Evolutionary conservation across 2,329 filamentous ascomycete genomes (phyloP).

Genomic region (Fusarium sterilihyphosum): DNA sequence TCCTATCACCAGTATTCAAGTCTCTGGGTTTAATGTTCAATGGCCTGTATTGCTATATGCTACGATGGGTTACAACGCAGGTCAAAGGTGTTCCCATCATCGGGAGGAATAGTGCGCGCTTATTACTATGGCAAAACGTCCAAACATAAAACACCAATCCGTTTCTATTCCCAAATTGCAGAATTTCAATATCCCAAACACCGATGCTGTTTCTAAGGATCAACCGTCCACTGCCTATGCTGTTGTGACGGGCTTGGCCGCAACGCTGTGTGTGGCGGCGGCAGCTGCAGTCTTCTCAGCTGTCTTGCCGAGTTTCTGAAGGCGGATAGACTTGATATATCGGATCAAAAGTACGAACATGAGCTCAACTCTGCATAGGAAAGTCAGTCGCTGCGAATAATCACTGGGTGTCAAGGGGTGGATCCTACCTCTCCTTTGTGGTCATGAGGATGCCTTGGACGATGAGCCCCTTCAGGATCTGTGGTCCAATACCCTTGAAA

Average conservation of each 20-base stretch:
- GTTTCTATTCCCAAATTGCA: constrained; percentile 27
- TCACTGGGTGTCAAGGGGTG: background rate
- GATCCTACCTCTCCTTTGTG: constrained; percentile 88
- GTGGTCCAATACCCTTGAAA: constrained; percentile 96
- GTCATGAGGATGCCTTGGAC: constrained; percentile 99
- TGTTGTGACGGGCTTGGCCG: constrained; percentile 42
- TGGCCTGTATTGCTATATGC: background rate
- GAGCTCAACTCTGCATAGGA: constrained; percentile 76
- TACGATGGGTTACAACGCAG: background rate
- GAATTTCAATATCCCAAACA: constrained; percentile 22
- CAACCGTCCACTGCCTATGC: constrained; percentile 12
- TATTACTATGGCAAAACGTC: constrained; percentile 18
- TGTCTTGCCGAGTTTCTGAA: constrained; percentile 74
- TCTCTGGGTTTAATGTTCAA: background rate
- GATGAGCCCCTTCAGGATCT: constrained; percentile 90
- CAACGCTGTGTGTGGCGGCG: constrained; percentile 56
- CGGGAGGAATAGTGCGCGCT: constrained; percentile 6
- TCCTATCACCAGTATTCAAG: background rate
- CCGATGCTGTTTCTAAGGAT: constrained; percentile 9
- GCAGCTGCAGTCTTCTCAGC: constrained; percentile 68
- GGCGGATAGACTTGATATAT: constrained; percentile 77
- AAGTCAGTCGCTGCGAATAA: constrained; percentile 25
- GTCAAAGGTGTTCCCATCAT: background rate
- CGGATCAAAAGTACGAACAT: constrained; percentile 87
- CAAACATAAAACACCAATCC: constrained; percentile 30